phyloP scores from a whole-genome alignment of 148 eudicot species.

The Tetragonia tetragonoides region DNA sequence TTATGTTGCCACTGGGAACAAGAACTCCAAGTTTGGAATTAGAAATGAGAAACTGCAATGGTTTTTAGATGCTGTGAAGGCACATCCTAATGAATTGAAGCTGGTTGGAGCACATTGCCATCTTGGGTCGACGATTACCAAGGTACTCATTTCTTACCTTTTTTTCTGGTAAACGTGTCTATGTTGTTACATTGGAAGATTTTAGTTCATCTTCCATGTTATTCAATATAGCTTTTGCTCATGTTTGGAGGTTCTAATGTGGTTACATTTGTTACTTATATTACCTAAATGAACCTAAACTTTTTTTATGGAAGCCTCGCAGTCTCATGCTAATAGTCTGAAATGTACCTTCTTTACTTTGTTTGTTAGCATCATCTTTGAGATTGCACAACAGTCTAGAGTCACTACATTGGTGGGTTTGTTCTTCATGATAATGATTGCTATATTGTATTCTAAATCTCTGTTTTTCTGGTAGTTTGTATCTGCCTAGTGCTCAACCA shows the following conservation, averaged over 20 bases:
- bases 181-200: background rate
- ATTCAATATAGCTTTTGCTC: background rate
- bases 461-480: background rate
- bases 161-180: background rate
- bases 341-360: too few species aligned
- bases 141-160: constrained; percentile 39
- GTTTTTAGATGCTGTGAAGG: constrained; percentile 94
- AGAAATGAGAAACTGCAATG: constrained; percentile 95
- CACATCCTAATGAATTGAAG: constrained; percentile 82
- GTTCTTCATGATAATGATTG: background rate
- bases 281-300: background rate
- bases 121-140: constrained; percentile 92
- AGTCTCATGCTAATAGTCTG: background rate
- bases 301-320: background rate
- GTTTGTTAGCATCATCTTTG: too few species aligned
- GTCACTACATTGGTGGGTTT: background rate
- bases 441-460: background rate
- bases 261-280: background rate
- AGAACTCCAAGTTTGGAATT: constrained; percentile 88
- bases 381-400: too few species aligned
- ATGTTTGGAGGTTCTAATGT: background rate
- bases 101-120: constrained; percentile 95
- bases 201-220: background rate
- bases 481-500: background rate
- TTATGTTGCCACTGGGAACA: constrained; percentile 93